These are phyloP conservation scores for Aspergillus sp. DNA, from an alignment of 2,329 filamentous ascomycete species.

Conservation along the genomic window DNA sequence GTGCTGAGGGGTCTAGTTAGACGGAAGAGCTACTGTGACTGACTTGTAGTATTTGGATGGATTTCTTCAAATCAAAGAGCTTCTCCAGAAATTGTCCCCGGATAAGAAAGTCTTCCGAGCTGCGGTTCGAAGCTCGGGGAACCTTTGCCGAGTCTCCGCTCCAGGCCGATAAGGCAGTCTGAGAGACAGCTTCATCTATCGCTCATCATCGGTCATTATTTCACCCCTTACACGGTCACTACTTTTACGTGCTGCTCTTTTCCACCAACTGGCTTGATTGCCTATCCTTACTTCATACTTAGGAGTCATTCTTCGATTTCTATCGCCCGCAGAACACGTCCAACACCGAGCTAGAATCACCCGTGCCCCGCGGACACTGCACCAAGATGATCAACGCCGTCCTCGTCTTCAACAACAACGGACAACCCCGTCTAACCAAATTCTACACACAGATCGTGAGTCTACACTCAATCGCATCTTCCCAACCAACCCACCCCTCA, in stretches of 20 bases:
- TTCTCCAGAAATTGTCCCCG: conserved; percentile 17
- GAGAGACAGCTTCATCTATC: conserved; percentile 3
- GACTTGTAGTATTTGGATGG: not conserved
- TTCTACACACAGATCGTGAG: conserved; percentile 95
- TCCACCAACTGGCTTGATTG: not conserved
- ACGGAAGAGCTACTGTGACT: too few relatives aligned
- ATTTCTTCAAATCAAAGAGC: conserved; percentile 11
- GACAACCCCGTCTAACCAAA: conserved; percentile 93
- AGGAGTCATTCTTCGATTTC: not conserved
- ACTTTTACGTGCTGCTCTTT: not conserved
- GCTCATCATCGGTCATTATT: not conserved
- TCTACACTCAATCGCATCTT: conserved; percentile 5
- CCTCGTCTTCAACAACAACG: conserved; percentile 97
- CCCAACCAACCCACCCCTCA: too few relatives aligned
- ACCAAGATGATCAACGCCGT: conserved; percentile 92
- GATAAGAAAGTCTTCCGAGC: conserved; percentile 21
- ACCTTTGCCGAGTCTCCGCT: conserved; percentile 18
- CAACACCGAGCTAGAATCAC: not conserved
- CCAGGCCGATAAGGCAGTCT: conserved; percentile 19
- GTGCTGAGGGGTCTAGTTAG: not conserved
- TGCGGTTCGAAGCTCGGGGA: not conserved
- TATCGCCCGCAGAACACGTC: not conserved
- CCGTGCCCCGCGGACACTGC: not conserved
- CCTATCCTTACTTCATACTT: too few relatives aligned
- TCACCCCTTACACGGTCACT: not conserved